Evolutionary conservation across 345 rosid species (phyloP).

Genomic region (Eucalyptus polybractea): DNA sequence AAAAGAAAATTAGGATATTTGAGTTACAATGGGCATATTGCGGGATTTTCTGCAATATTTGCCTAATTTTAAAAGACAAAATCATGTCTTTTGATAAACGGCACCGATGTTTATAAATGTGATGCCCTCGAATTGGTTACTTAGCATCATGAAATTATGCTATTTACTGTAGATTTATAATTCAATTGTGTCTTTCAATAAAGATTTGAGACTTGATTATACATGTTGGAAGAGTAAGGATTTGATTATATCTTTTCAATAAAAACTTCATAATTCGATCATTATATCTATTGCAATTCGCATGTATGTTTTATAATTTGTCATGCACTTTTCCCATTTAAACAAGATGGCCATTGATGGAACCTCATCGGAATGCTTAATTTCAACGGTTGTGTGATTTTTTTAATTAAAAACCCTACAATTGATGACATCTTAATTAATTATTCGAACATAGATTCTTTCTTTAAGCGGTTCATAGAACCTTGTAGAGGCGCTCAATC

Average conservation of each 20-base stretch:
- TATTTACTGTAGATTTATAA: no score
- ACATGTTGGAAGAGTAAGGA: neutral
- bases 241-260: neutral
- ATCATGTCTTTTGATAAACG: neutral
- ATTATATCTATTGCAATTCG: neutral
- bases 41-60: neutral
- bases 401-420: neutral
- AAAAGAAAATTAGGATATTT: neutral
- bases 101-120: neutral
- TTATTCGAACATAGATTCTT: neutral
- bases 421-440: neutral
- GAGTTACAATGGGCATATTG: neutral
- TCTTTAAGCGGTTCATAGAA: neutral
- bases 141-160: neutral
- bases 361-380: neutral
- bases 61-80: neutral
- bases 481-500: neutral
- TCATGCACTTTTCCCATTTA: neutral
- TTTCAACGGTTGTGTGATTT: neutral
- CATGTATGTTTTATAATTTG: neutral
- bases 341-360: neutral
- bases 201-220: neutral
- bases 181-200: neutral
- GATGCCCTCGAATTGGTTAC: neutral
- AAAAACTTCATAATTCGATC: neutral